Percentiles rank a stretch among this genome's conserved stretches.
Evolutionary conservation across 805 yeast species (phyloP).

Genomic region (Suhomyces canberraensis): DNA sequence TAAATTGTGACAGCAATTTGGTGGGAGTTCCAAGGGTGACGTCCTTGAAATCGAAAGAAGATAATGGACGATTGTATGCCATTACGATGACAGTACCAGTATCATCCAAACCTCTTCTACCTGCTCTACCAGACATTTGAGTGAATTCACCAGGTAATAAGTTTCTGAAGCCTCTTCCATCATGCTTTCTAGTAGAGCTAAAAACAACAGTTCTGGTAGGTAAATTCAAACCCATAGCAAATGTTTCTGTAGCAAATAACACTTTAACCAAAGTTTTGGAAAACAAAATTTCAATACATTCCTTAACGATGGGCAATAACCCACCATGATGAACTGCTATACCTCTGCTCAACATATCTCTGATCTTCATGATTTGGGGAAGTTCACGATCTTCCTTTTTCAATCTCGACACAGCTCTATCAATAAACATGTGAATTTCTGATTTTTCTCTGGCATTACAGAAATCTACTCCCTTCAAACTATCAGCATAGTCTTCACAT

Average conservation of each 20-base stretch:
- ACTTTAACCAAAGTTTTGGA: constrained; percentile 84
- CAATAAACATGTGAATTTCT: constrained; percentile 90
- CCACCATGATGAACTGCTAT: constrained; percentile 98
- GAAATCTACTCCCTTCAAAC: constrained; percentile 70
- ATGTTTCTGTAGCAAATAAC: constrained; percentile 94
- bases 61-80: constrained; percentile 69
- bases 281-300: constrained; percentile 87
- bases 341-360: constrained; percentile 84
- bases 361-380: constrained; percentile 82
- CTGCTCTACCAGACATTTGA: constrained; percentile 99
- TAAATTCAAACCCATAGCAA: constrained; percentile 96
- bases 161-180: constrained; percentile 78
- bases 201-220: constrained; percentile 97
- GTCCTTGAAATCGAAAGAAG: constrained; percentile 60
- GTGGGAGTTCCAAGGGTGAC: constrained; percentile 89
- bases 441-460: constrained; percentile 83
- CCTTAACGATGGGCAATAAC: constrained; percentile 86
- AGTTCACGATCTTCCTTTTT: constrained; percentile 89
- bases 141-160: constrained; percentile 95
- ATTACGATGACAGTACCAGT: constrained; percentile 94
- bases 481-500: constrained; percentile 89
- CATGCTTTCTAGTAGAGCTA: constrained; percentile 82
- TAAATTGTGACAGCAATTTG: constrained; percentile 83
- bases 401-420: constrained; percentile 76
- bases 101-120: constrained; percentile 91